A percentile compares a stretch with the other conserved stretches of the same genome.
These are phyloP conservation scores for Cercospora nicotianae DNA, from an alignment of 2,329 filamentous ascomycete genomes.

Conservation along the genomic window DNA sequence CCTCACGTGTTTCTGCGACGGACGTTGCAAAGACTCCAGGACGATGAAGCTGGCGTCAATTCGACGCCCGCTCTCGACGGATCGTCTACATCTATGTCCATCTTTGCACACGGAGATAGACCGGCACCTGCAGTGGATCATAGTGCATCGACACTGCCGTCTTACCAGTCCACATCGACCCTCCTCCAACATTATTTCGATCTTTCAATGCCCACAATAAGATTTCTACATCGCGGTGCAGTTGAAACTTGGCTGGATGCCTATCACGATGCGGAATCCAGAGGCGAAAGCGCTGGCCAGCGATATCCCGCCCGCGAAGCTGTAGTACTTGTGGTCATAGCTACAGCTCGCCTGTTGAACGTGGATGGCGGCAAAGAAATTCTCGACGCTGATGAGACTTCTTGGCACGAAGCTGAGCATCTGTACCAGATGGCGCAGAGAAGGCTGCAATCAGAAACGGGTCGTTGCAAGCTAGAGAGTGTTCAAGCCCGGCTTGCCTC, in stretches of 20 bases:
- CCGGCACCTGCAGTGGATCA: conserved; percentile 46
- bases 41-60: conserved; percentile 23
- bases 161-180: conserved; percentile 32
- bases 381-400: conserved; percentile 24
- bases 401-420: conserved; percentile 32
- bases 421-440: conserved; percentile 32
- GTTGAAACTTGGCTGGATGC: conserved; percentile 48
- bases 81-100: conserved; percentile 43
- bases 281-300: conserved; percentile 35
- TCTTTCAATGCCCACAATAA: conserved; percentile 46
- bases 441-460: conserved; percentile 30
- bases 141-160: conserved; percentile 47
- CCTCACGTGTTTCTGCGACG: conserved; percentile 48
- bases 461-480: conserved; percentile 35
- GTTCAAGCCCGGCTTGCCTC: conserved; percentile 46
- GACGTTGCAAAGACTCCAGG: conserved; percentile 52
- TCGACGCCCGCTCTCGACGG: conserved; percentile 19
- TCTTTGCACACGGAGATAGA: conserved; percentile 54
- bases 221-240: conserved; percentile 48
- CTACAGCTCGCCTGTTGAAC: conserved; percentile 44
- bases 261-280: conserved; percentile 48
- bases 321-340: conserved; percentile 55
- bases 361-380: conserved; percentile 26
- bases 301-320: conserved; percentile 48
- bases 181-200: conserved; percentile 47